A percentile compares a stretch with the other conserved stretches of the same genome.
phyloP scores from a whole-genome alignment of 2,329 filamentous ascomycete species.

The Alternaria sp. region DNA sequence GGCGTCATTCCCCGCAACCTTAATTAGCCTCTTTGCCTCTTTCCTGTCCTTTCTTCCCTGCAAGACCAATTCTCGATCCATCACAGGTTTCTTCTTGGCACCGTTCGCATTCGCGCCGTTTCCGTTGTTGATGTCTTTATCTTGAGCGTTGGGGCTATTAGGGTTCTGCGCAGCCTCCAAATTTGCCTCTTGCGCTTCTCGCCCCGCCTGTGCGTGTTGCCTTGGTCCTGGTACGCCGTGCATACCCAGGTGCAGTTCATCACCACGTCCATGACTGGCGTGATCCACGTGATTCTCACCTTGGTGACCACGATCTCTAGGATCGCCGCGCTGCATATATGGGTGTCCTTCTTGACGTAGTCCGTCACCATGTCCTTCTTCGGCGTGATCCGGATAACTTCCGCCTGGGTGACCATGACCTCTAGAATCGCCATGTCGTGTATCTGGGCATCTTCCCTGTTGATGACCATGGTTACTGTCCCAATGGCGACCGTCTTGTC shows the following conservation, averaged over 20 bases:
- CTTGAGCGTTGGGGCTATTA: neutral
- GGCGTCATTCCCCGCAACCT: neutral
- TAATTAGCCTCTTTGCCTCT: neutral
- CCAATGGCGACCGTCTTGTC: neutral
- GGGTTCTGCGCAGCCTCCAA: neutral
- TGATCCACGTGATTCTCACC: neutral
- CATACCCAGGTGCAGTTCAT: neutral
- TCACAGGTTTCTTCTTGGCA: neutral
- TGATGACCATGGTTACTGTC: neutral
- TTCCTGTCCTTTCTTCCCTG: neutral
- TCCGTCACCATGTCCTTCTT: neutral
- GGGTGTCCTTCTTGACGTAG: neutral
- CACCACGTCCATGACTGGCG: neutral
- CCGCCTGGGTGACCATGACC: neutral
- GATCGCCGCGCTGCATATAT: neutral
- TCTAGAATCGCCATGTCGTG: neutral
- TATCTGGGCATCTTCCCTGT: neutral
- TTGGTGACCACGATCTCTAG: neutral
- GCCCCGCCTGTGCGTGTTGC: neutral
- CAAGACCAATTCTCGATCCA: neutral
- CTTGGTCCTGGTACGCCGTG: neutral
- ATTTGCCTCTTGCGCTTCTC: neutral
- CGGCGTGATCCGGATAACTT: neutral
- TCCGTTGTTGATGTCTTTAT: neutral
- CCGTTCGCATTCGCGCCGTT: neutral